phyloP scores from a whole-genome alignment of 495 filamentous ascomycete species.

The Talaromyces borbonicus region DNA sequence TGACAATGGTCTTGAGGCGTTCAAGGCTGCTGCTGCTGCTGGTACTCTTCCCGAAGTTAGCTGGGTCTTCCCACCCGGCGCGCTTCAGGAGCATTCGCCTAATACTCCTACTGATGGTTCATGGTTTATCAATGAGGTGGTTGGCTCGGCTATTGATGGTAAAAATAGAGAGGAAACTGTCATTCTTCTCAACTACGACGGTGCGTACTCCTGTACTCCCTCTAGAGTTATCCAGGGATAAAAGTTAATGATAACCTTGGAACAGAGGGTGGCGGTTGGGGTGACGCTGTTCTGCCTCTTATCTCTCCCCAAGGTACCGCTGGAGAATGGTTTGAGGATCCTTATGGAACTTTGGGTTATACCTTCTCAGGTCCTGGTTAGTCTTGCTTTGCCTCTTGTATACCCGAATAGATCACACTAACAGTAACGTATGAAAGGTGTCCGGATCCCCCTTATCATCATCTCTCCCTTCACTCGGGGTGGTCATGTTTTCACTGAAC shows the following conservation, averaged over 20 bases:
- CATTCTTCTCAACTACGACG: slow-evolving; percentile 5
- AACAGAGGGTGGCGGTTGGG: slow-evolving; percentile 5
- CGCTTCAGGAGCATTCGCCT: slow-evolving; percentile 3
- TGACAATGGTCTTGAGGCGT: slow-evolving; percentile 2
- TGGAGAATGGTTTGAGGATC: slow-evolving; percentile 7
- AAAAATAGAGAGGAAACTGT: background rate
- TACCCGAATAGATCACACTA: background rate
- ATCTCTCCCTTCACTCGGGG: slow-evolving; percentile 5
- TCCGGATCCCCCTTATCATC: slow-evolving; percentile 4
- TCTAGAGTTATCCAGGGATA: background rate
- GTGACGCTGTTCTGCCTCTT: slow-evolving; percentile 2
- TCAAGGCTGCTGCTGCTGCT: slow-evolving; percentile 1
- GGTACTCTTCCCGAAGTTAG: slow-evolving; percentile 1
- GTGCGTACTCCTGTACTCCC: background rate
- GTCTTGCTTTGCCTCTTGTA: background rate
- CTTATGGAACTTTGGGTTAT: slow-evolving; percentile 2
- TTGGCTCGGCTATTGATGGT: background rate
- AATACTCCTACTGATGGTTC: slow-evolving; percentile 1
- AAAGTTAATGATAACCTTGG: slow-evolving; percentile 1
- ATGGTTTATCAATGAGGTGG: slow-evolving; percentile 4
- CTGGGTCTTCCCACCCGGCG: slow-evolving; percentile 5
- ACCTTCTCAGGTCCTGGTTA: slow-evolving; percentile 6
- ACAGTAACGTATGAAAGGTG: background rate
- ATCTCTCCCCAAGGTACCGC: slow-evolving; percentile 3
- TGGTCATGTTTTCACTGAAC: slow-evolving; percentile 4